A percentile compares a stretch with the other conserved stretches of the same genome.
These are phyloP conservation scores for Wickerhamiella siamensis DNA, from an alignment of 805 yeast species.

Conservation along the genomic window DNA sequence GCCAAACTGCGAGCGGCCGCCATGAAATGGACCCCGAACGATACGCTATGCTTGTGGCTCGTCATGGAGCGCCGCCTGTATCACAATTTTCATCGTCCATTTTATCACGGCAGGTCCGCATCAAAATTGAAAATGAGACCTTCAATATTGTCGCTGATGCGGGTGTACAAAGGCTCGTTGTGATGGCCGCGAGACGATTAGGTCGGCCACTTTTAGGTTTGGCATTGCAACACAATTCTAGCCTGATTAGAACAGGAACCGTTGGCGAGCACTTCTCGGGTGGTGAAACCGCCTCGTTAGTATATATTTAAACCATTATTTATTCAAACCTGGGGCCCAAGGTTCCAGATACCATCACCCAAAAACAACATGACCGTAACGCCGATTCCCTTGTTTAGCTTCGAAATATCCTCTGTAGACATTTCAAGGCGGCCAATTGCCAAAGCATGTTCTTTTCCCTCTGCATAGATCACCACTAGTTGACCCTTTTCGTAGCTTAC, in stretches of 20 bases:
- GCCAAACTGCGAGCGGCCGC: conserved; percentile 29
- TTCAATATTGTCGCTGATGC: conserved; percentile 20
- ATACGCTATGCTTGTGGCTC: not conserved
- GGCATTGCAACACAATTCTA: not conserved
- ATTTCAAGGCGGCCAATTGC: conserved; percentile 79
- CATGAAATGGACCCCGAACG: conserved; percentile 10
- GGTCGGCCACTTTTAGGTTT: not conserved
- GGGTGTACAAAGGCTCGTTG: conserved; percentile 27
- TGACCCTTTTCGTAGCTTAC: conserved; percentile 52
- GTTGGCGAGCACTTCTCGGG: not conserved
- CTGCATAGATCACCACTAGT: conserved; percentile 76
- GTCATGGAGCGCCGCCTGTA: not conserved
- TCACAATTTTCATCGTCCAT: conserved; percentile 7
- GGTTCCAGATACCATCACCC: conserved; percentile 60
- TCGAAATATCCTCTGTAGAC: conserved; percentile 81
- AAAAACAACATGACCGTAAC: conserved; percentile 68
- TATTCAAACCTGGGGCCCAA: conserved; percentile 3
- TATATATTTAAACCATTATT: not conserved
- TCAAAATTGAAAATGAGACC: conserved; percentile 10
- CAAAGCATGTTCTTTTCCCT: conserved; percentile 80
- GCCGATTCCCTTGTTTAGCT: conserved; percentile 70
- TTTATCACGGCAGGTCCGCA: conserved; percentile 12
- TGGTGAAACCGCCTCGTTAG: not conserved
- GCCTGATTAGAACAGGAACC: not conserved
- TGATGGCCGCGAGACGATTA: conserved; percentile 18